Conservation (phyloP, 768 basidiomycete genomes). For the Lepiota brunneoincarnata region DNA sequence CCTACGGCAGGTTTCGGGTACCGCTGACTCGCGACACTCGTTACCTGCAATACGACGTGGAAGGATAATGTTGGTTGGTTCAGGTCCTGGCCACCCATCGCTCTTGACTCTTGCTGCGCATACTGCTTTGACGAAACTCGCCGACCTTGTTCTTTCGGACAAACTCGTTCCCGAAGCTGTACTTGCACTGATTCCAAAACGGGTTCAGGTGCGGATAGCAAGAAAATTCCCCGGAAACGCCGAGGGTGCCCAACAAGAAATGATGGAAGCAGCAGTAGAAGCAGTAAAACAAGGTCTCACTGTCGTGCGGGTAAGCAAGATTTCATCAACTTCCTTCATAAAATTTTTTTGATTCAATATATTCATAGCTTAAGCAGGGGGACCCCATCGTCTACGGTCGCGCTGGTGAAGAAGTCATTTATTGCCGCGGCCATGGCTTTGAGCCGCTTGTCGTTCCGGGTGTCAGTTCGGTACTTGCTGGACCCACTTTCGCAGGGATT, state of each 20-base stretch:
- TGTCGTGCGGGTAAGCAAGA: constrained; percentile 76
- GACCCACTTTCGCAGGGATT: constrained; percentile 85
- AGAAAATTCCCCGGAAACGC: constrained; percentile 98
- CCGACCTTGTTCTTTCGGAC: constrained; percentile 90
- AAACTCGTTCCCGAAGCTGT: constrained; percentile 93
- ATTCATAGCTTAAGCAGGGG: constrained; percentile 85
- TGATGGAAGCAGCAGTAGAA: constrained; percentile 90
- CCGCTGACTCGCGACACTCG: constrained; percentile 29
- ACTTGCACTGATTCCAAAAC: constrained; percentile 75
- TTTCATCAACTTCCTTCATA: not conserved
- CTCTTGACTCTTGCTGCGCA: constrained; percentile 89
- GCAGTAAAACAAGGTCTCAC: constrained; percentile 77
- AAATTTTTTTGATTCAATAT: not conserved
- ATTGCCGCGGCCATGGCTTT: constrained; percentile 84
- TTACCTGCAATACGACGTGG: constrained; percentile 43
- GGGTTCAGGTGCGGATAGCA: constrained; percentile 80
- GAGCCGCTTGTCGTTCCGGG: constrained; percentile 88
- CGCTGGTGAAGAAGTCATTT: constrained; percentile 91
- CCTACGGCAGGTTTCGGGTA: constrained; percentile 7
- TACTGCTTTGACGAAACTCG: constrained; percentile 70
- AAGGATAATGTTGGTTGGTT: constrained; percentile 87
- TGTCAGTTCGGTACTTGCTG: constrained; percentile 86
- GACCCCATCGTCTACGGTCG: constrained; percentile 95
- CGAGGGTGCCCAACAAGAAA: constrained; percentile 89
- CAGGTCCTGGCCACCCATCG: constrained; percentile 93